Percentiles rank a stretch among this genome's conserved stretches.
Conservation (phyloP, 768 basidiomycete species). For the Lactarius vividus region DNA sequence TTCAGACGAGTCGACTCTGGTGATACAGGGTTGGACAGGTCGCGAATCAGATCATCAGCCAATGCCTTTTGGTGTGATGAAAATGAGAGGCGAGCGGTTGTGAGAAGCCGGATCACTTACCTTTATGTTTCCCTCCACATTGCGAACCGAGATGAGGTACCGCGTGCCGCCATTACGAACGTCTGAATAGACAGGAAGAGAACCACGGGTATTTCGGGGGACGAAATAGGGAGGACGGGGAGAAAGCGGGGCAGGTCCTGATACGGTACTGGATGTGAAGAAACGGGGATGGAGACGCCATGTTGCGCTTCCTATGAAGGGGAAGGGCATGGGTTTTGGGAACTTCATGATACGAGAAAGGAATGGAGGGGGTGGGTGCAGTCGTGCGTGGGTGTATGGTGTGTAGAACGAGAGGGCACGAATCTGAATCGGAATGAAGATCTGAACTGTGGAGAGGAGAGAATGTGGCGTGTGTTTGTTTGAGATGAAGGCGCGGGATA, state of each 20-base stretch:
- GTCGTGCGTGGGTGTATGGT: background rate
- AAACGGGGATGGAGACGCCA: slow-evolving; percentile 6
- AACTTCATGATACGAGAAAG: slow-evolving; percentile 11
- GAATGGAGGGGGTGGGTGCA: background rate
- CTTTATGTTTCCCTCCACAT: slow-evolving; percentile 60
- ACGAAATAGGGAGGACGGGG: slow-evolving; percentile 49
- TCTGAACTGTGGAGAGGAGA: background rate
- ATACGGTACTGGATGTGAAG: slow-evolving; percentile 15
- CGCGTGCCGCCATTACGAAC: slow-evolving; percentile 63
- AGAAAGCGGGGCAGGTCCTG: slow-evolving; percentile 7
- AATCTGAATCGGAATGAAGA: slow-evolving; percentile 7
- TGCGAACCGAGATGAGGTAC: slow-evolving; percentile 56
- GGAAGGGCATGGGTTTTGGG: slow-evolving; percentile 3
- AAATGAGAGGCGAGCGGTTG: slow-evolving; percentile 8
- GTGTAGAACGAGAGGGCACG: background rate
- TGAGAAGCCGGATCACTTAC: slow-evolving; percentile 40
- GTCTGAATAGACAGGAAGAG: slow-evolving; percentile 75
- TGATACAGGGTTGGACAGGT: slow-evolving; percentile 50
- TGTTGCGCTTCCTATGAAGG: background rate
- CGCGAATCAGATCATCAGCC: slow-evolving; percentile 50
- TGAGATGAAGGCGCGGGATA: slow-evolving; percentile 8
- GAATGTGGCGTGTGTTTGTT: slow-evolving; percentile 18
- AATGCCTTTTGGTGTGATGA: slow-evolving; percentile 44
- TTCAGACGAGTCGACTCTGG: slow-evolving; percentile 49
- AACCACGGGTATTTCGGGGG: slow-evolving; percentile 61